A percentile compares a stretch with the other conserved stretches of the same genome.
These are phyloP conservation scores for Paraconiothyrium brasiliense DNA, from an alignment of 2,329 filamentous ascomycete genomes.

Conservation along the genomic window DNA sequence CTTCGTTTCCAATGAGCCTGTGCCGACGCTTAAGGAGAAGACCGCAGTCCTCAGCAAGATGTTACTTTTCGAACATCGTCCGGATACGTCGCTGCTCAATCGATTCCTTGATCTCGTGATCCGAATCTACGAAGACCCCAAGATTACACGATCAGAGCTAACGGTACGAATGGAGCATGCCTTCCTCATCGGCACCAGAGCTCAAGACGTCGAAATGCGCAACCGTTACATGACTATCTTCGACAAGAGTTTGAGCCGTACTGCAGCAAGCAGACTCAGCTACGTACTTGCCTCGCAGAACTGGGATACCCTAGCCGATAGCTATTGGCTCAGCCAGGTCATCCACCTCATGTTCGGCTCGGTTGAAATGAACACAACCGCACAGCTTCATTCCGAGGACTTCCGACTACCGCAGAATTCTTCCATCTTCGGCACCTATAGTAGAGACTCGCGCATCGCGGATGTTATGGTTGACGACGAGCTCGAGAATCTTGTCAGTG, in stretches of 20 bases:
- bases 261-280: conserved; percentile 84
- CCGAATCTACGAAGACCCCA: conserved; percentile 96
- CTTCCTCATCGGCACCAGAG: conserved; percentile 93
- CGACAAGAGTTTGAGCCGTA: conserved; percentile 91
- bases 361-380: conserved; percentile 81
- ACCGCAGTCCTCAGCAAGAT: conserved; percentile 99
- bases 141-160: conserved; percentile 92
- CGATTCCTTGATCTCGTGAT: conserved; percentile 97
- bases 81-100: conserved; percentile 83
- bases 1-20: conserved; percentile 92
- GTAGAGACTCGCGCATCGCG: conserved; percentile 70
- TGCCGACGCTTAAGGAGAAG: conserved; percentile 98
- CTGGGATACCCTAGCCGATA: conserved; percentile 94
- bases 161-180: conserved; percentile 98
- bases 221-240: conserved; percentile 97
- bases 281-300: conserved; percentile 94
- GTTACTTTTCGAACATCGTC: conserved; percentile 89
- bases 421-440: conserved; percentile 76
- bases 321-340: conserved; percentile 96
- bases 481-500: conserved; percentile 79
- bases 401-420: conserved; percentile 81
- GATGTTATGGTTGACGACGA: conserved; percentile 81
- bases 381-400: conserved; percentile 84
- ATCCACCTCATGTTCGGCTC: conserved; percentile 92
- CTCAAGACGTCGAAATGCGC: conserved; percentile 94